Conservation (phyloP, 2,329 filamentous ascomycete genomes). For the Neofusicoccum umdonicola region DNA sequence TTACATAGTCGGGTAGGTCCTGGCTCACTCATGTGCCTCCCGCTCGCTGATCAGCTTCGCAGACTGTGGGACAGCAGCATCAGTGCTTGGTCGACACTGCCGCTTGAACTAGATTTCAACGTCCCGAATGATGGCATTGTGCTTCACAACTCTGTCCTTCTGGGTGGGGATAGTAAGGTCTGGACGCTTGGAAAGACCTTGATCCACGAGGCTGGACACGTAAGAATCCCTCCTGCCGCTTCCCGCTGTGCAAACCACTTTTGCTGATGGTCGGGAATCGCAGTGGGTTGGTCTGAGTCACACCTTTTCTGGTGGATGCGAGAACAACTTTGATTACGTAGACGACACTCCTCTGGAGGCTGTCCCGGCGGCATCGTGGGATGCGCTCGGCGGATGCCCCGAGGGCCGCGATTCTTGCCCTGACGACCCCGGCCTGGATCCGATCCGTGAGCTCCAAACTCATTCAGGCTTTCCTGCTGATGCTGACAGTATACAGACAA, state of each 20-base stretch:
- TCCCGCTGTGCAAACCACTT: neutral
- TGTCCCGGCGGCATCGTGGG: neutral
- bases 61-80: slow-evolving; percentile 22
- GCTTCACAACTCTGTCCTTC: slow-evolving; percentile 38
- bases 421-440: slow-evolving; percentile 27
- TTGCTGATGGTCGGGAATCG: neutral
- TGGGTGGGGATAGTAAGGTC: slow-evolving; percentile 35
- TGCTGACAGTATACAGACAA: slow-evolving; percentile 23
- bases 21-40: neutral
- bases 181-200: slow-evolving; percentile 41
- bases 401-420: slow-evolving; percentile 30
- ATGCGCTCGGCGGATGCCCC: neutral
- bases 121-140: slow-evolving; percentile 42
- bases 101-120: neutral
- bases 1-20: slow-evolving; percentile 28
- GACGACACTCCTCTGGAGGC: slow-evolving; percentile 43
- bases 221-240: neutral
- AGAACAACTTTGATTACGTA: slow-evolving; percentile 41
- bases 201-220: slow-evolving; percentile 48
- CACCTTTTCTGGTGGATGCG: slow-evolving; percentile 43
- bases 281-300: slow-evolving; percentile 50
- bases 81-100: slow-evolving; percentile 26
- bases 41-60: neutral
- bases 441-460: slow-evolving; percentile 24
- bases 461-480: neutral